phyloP scores from a whole-genome alignment of 441 rosid species.

The Cnidoscolus chayamansa region DNA sequence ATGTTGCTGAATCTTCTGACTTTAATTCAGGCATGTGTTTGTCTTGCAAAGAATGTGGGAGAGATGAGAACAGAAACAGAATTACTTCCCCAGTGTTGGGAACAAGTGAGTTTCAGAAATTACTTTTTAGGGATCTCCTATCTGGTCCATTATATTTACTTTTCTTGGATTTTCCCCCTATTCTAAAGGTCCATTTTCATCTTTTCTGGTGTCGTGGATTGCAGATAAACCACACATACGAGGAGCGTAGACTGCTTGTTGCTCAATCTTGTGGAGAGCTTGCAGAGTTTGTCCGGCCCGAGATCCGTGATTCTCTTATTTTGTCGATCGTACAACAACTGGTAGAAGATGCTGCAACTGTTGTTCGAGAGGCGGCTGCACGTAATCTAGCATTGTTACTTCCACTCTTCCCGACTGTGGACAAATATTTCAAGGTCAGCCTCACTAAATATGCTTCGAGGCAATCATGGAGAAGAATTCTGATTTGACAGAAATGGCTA shows the following conservation, averaged over 20 bases:
- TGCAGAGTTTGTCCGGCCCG: slow-evolving; percentile 89
- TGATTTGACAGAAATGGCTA: slow-evolving; percentile 75
- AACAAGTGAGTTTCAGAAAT: slow-evolving; percentile 63
- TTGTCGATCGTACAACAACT: slow-evolving; percentile 92
- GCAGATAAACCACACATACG: slow-evolving; percentile 93
- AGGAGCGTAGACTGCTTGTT: slow-evolving; percentile 95
- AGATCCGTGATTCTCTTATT: slow-evolving; percentile 94
- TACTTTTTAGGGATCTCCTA: slow-evolving; percentile 19
- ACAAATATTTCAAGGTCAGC: slow-evolving; percentile 99
- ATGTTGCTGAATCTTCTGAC: slow-evolving; percentile 27
- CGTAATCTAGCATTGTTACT: slow-evolving; percentile 89
- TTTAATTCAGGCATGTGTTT: slow-evolving; percentile 81
- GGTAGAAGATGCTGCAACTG: slow-evolving; percentile 87
- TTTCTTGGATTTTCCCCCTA: neutral
- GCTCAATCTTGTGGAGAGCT: slow-evolving; percentile 99
- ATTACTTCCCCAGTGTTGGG: slow-evolving; percentile 99
- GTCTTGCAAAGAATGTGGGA: slow-evolving; percentile 90
- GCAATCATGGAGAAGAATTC: slow-evolving; percentile 77
- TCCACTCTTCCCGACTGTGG: slow-evolving; percentile 86
- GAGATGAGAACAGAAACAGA: slow-evolving; percentile 99
- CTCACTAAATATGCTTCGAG: slow-evolving; percentile 65
- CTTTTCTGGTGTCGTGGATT: slow-evolving; percentile 28
- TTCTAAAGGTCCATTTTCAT: slow-evolving; percentile 15
- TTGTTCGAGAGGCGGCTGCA: slow-evolving; percentile 96
- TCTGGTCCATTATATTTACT: slow-evolving; percentile 20